phyloP scores from a whole-genome alignment of 306 rosid genomes.

The cucumber (Cucumis sativus) region DNA sequence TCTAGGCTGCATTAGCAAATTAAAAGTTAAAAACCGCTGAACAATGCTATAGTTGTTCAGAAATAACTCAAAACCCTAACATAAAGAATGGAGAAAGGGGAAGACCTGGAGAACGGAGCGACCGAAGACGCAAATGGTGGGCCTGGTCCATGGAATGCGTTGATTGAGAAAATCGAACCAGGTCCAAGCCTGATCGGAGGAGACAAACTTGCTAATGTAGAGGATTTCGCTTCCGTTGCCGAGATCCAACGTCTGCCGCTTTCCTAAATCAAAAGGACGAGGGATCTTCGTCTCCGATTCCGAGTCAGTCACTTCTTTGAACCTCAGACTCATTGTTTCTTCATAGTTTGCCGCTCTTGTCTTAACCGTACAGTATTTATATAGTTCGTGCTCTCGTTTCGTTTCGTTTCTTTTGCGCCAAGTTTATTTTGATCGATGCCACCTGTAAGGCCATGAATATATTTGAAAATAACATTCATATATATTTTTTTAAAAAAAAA shows the following conservation, averaged over 20 bases:
- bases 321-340: slow-evolving; percentile 34
- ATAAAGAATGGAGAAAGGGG: background rate
- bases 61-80: background rate
- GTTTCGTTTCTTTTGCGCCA: background rate
- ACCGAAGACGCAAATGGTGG: slow-evolving; percentile 78
- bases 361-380: background rate
- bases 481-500: no score
- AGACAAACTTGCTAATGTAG: slow-evolving; percentile 33
- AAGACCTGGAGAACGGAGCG: slow-evolving; percentile 56
- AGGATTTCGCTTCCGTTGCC: slow-evolving; percentile 73
- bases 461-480: no score
- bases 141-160: slow-evolving; percentile 72
- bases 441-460: no score
- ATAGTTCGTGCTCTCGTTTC: background rate
- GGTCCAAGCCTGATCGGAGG: slow-evolving; percentile 53
- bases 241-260: slow-evolving; percentile 40
- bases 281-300: slow-evolving; percentile 15
- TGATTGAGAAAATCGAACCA: slow-evolving; percentile 63
- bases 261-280: slow-evolving; percentile 11
- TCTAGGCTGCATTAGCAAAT: slow-evolving; percentile 53
- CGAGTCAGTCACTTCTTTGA: slow-evolving; percentile 23
- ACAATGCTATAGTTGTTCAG: background rate
- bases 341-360: background rate
- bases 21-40: background rate
- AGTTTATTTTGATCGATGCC: no score